Percentiles rank a stretch among this genome's conserved stretches.
phyloP scores from a whole-genome alignment of 371 early-diverging fungal genomes.

The Mucor mucedo region DNA sequence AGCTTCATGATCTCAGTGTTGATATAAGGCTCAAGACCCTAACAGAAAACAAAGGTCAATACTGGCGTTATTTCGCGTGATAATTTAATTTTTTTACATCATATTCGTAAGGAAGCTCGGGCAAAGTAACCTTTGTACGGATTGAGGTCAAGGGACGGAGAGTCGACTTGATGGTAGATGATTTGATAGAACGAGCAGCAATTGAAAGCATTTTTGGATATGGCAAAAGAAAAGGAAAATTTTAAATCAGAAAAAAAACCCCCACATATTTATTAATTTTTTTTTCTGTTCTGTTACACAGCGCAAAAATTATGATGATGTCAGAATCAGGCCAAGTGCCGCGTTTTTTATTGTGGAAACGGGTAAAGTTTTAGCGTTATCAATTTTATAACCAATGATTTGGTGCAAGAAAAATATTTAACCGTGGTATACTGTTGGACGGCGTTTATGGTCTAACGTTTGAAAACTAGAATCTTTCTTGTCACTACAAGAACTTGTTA shows the following conservation, averaged over 20 bases:
- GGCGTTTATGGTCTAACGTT: neutral
- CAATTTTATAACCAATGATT: constrained; percentile 5
- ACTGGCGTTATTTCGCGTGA: neutral
- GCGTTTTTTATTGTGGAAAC: neutral
- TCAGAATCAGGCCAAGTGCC: constrained; percentile 7
- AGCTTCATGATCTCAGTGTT: constrained; percentile 95
- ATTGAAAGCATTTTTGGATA: constrained; percentile 47
- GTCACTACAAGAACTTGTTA: neutral
- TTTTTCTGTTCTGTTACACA: constrained; percentile 17
- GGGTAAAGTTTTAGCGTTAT: constrained; percentile 14
- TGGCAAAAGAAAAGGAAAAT: constrained; percentile 2
- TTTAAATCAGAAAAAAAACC: constrained; percentile 8
- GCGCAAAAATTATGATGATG: constrained; percentile 11
- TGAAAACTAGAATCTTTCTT: neutral
- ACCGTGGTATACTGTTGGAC: constrained; percentile 15
- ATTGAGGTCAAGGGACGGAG: constrained; percentile 55
- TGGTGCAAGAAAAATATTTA: constrained; percentile 1
- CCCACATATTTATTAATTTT: constrained; percentile 8
- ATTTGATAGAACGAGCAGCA: constrained; percentile 52
- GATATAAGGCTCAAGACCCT: constrained; percentile 94
- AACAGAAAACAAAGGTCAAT: neutral
- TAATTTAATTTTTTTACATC: constrained; percentile 44
- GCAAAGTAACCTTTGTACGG: constrained; percentile 71
- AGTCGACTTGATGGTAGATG: constrained; percentile 35
- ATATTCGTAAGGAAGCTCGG: constrained; percentile 78